phyloP scores from a whole-genome alignment of 495 filamentous ascomycete genomes.

The Saxispiralis lemnorum region DNA sequence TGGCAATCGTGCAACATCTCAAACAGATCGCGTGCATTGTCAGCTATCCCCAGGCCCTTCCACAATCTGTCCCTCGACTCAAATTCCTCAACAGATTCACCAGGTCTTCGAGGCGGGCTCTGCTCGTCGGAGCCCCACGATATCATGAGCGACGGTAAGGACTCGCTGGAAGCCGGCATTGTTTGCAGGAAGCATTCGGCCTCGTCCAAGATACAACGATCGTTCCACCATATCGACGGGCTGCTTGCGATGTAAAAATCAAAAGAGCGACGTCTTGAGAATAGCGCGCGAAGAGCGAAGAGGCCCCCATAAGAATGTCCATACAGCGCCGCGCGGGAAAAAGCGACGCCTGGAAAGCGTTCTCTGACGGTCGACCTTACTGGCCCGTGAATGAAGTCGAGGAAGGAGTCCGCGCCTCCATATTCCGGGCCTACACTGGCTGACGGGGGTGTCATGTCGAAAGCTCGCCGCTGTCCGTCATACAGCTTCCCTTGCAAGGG shows the following conservation, averaged over 20 bases:
- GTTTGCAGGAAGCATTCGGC: too few species aligned
- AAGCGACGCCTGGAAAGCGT: not conserved
- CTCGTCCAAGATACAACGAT: not conserved
- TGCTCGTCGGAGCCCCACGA: too few species aligned
- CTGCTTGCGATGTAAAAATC: not conserved
- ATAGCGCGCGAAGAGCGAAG: not conserved
- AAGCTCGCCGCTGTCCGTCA: not conserved
- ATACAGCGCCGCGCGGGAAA: not conserved
- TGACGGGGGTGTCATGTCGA: not conserved
- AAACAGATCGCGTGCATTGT: too few species aligned
- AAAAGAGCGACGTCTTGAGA: not conserved
- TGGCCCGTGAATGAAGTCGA: not conserved
- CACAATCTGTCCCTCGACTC: too few species aligned
- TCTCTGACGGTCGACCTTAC: too few species aligned
- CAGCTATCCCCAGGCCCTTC: too few species aligned
- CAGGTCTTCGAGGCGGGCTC: too few species aligned
- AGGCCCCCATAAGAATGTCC: not conserved
- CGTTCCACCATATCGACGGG: not conserved
- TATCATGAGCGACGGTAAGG: too few species aligned
- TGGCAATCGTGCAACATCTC: too few species aligned
- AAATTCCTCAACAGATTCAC: too few species aligned
- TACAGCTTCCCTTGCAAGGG: not conserved
- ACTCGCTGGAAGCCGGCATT: too few species aligned
- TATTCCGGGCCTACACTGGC: not conserved
- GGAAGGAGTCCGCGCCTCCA: not conserved